These are phyloP conservation scores for Thuidium tamariscinum DNA, from an alignment of 225 moss, liverwort and hornwort genomes.

Conservation along the genomic window DNA sequence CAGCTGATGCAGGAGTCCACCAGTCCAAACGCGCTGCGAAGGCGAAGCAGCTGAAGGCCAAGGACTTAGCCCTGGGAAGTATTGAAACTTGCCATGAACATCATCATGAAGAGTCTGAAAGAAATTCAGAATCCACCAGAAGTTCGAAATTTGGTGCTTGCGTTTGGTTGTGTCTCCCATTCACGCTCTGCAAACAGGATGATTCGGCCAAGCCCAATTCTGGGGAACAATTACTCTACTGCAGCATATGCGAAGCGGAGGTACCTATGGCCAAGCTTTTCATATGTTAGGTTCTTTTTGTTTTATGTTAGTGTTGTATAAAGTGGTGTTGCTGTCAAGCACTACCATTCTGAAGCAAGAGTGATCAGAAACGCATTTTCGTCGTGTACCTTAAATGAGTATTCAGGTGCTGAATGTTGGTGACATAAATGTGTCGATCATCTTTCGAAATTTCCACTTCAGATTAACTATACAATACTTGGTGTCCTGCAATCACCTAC, in stretches of 20 bases:
- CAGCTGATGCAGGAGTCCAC: constrained; percentile 70
- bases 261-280: constrained; percentile 1
- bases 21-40: constrained; percentile 24
- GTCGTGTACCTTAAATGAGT: neutral
- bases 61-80: neutral
- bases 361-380: neutral
- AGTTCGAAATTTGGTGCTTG: neutral
- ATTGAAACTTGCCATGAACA: constrained; percentile 12
- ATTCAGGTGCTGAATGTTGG: neutral
- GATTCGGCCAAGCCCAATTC: constrained; percentile 33
- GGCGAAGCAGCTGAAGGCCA: constrained; percentile 11
- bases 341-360: neutral
- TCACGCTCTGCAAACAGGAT: constrained; percentile 19
- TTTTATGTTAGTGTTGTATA: neutral
- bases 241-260: constrained; percentile 95
- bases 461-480: neutral
- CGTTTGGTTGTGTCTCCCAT: constrained; percentile 14
- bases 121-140: neutral
- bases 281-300: neutral
- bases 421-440: neutral
- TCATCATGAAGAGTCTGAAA: constrained; percentile 9
- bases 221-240: constrained; percentile 67
- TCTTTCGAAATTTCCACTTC: neutral
- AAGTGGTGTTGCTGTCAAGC: neutral
- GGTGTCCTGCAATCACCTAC: neutral